Conservation (phyloP, 148 eudicot genomes). For the Heliosperma pusillum region DNA sequence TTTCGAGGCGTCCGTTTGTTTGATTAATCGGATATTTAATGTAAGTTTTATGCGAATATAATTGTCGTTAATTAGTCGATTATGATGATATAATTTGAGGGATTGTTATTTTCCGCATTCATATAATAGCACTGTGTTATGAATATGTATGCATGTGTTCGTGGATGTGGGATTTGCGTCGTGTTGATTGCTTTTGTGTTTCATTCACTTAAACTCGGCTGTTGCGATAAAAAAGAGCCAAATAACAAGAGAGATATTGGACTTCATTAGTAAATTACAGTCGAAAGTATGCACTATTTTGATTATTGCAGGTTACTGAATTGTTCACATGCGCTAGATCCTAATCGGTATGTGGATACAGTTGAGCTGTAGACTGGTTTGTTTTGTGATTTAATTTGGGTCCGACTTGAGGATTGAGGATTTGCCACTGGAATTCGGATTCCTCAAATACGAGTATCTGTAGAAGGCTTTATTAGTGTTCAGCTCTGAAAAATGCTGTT, state of each 20-base stretch:
- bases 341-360: not conserved
- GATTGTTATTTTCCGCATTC: not conserved
- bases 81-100: not conserved
- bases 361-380: not conserved
- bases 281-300: not conserved
- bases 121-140: not conserved
- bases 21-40: no score
- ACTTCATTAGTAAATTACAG: not conserved
- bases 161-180: not conserved
- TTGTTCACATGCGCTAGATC: not conserved
- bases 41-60: no score
- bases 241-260: not conserved
- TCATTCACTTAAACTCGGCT: not conserved
- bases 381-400: not conserved
- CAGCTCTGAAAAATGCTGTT: not conserved
- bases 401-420: not conserved
- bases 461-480: not conserved
- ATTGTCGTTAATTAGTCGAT: not conserved
- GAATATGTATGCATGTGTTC: not conserved
- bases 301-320: not conserved
- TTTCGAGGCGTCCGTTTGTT: not conserved
- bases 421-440: not conserved
- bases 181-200: not conserved
- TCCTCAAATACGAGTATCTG: not conserved
- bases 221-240: not conserved